Base-by-base conservation (phyloP, 257 asterid genomes). In the Ilex asprella region DNA sequence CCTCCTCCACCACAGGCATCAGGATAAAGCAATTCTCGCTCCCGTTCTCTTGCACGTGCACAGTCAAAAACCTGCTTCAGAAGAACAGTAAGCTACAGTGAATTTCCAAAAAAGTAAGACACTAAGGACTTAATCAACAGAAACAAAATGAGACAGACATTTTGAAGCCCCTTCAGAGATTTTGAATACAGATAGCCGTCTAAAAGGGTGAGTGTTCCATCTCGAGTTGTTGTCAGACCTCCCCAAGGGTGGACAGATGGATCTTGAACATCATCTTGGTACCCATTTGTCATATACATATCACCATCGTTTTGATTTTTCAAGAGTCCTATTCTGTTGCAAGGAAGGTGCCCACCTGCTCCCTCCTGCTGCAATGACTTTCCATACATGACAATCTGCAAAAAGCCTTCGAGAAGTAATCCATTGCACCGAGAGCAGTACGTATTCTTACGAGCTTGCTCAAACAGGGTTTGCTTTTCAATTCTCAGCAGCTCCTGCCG, bases 1-100 rank as follows among this genome's bases (percentile, higher is more conserved):
- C 92, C 94, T 73, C 94, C 94, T 73, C 97, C 99, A 16, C 99
- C 99, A 74, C 99, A 93, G 62, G 97, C 97, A 84, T 93, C 99
- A 46, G 97, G 99, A 79, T 93, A 89, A 39, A 89, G 87, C 86
- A 89, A 69, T 60, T 93, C 96, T 32, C 96, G 83, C 46, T 93
- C 97, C 62, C 96, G 86, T 78, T 89, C 99, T 82, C 99, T 85
- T 30, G 96, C 87, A 67, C 88, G 84, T 58, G 96, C 96, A 75
- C 96, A 81, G 73, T 93, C 96, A 72, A 93, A 93, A 56, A 93
- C 97, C 99, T 93, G 85, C 67, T 65, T 61, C 66, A 67, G 60
- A 64, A 44, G 35, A 71, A 71, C 70, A 58, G 39, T 56, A 58
- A 57, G 69, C 53, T 62, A 3, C 73, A 53, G 53, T 67, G 35